Evolutionary conservation across 2,329 filamentous ascomycete genomes (phyloP), one percentile per base, ranked within the genome.

Genomic region (Hypoxylon sp.): DNA sequence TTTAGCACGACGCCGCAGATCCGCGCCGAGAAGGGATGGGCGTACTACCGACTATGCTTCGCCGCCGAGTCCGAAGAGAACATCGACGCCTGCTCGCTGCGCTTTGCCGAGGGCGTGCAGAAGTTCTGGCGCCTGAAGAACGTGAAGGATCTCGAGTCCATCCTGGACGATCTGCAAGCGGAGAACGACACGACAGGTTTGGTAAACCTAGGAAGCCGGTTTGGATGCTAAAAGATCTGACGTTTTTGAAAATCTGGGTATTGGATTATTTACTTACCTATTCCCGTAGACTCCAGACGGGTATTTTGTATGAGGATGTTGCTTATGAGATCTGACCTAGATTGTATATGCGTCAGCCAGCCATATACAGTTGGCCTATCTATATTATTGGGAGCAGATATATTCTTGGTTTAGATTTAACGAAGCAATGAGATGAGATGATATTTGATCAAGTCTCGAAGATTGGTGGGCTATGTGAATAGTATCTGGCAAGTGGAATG

Each of bases 11-110:
- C 81, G 0, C 72, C 80, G 0, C 75, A 84, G 59, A 81, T 92
- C 26, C 66, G 70, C 11, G 72, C 76, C 3, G 71, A 77, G 48
- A 75, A 81, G 30, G 87, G 84, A 2, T 92, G 87, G 84, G 80
- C 81, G 60, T 93, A 87, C 68, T 85, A 86, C 69, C 77, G 92
- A 9, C 67, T 97, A 25, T 96, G 90, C 72, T 97, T 96, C 72
- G 91, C 90, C 1, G 90, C 91, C 1, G 87, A 91, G 71, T 77
- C 82, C n/a, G 87, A 87, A 45, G 84, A 87, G 27, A 82, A 88
- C 29, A 75, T 96, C 4, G 80, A 78, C 16, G 71, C 72, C 4
- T 83, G 85, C 56, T 84, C 82, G 5, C 73, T 81, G 65, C 73
- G 87, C 17, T 85, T 95, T 63, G 84, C 82, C 0, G 78, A 84